Base-by-base conservation (phyloP, 1,139 yeast species). In the Yamadazyma siamensis region DNA sequence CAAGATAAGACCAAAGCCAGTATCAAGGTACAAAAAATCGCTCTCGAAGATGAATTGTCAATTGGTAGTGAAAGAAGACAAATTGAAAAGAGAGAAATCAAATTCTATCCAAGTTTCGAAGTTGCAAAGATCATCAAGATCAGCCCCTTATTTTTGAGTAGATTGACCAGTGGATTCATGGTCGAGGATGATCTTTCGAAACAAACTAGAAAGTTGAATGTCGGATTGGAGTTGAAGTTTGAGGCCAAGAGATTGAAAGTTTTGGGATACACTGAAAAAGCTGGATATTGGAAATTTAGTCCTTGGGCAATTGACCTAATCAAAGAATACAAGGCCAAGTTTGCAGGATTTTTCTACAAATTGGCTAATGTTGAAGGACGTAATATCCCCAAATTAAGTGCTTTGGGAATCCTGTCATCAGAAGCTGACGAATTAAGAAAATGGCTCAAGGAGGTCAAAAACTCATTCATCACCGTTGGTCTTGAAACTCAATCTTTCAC, bases 161-260 rank as follows among this genome's bases (percentile, higher is more conserved):
- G 75, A 50, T 70, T 91, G 28, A 84, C 96, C 0, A 80, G 96
- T 16, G 75, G 77, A 16, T 84, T 65, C 45, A 60, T 82, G 63
- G 66, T 89, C 38, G 71, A 65, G 21, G 77, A 74, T 40, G 61
- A 65, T 17, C 66, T 65, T 15, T 71, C 70, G 5, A 47, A 45
- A 24, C 43, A 40, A 16, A 44, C 43, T 15, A 75, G 67, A 43
- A 74, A 74, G 44, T 54, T 70, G n/a, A 84, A 89, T 49, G 69
- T 91, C 49, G 98, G 98, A 18, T 66, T 91, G 43, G 87, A 84
- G 40, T 67, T 91, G 54, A 88, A 89, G 57, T 84, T 80, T 57
- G 96, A 89, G 44, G 77, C 76, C 20, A 77, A 77, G 44, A 76
- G 87, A 47, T 75, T 77, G 48, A 91, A 89, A 58, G 97, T 86